A percentile compares a stretch with the other conserved stretches of the same genome.
Conservation (phyloP, 495 filamentous ascomycete species). For the Neurospora tetrasperma region DNA sequence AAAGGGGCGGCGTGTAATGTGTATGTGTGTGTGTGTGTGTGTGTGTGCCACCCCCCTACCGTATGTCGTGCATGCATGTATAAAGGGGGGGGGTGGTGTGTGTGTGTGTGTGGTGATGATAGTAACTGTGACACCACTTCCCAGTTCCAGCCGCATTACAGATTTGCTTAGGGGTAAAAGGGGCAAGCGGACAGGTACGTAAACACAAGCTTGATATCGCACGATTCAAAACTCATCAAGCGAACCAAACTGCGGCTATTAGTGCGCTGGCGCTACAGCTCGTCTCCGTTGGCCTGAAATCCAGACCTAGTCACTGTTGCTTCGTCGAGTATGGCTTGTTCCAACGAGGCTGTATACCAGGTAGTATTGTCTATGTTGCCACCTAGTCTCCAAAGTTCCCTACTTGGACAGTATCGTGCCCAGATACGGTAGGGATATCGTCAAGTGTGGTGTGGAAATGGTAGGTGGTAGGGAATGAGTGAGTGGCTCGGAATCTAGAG, state of each 20-base stretch:
- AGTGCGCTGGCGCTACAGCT: neutral
- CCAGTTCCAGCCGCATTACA: neutral
- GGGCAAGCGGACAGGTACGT: neutral
- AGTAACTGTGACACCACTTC: neutral
- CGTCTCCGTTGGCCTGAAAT: neutral
- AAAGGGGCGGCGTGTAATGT: neutral
- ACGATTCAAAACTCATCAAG: neutral
- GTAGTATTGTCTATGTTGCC: neutral
- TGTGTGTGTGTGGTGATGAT: neutral
- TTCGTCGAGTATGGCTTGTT: neutral
- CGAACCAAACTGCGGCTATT: neutral
- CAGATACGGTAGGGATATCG: neutral
- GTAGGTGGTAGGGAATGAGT: neutral
- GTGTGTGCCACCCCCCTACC: neutral
- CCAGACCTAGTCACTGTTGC: neutral
- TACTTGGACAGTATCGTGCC: neutral
- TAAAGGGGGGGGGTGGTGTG: neutral
- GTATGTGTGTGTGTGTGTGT: neutral
- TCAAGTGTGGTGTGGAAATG: neutral
- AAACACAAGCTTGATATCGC: neutral
- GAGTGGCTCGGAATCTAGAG: neutral
- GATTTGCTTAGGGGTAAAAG: neutral
- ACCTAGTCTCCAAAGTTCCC: neutral
- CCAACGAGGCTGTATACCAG: neutral
- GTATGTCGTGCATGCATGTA: neutral